Conservation (phyloP, 2,329 filamentous ascomycete species). For the Rasamsonia emersonii region DNA sequence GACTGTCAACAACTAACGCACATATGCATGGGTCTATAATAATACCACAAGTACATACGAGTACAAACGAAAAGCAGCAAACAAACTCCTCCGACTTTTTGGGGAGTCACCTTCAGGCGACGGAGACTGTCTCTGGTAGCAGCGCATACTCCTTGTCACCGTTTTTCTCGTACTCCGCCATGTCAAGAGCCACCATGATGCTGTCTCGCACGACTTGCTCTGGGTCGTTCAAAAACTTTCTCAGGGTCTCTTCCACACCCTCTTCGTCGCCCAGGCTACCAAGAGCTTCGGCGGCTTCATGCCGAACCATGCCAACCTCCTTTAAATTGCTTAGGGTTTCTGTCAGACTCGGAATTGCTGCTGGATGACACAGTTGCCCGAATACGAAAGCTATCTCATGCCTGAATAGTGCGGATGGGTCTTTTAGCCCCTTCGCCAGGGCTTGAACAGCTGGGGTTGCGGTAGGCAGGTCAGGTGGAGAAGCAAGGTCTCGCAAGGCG, state of each 20-base stretch:
- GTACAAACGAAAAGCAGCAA: constrained; percentile 17
- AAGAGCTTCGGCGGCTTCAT: constrained; percentile 93
- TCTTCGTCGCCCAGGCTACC: constrained; percentile 90
- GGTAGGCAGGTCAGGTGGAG: constrained; percentile 81
- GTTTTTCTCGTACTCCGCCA: constrained; percentile 93
- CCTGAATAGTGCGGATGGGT: constrained; percentile 85
- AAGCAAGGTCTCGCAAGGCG: constrained; percentile 85
- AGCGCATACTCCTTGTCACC: constrained; percentile 86
- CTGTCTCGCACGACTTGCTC: constrained; percentile 93
- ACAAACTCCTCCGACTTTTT: constrained; percentile 11
- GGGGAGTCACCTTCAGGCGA: constrained; percentile 3
- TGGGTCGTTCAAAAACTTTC: constrained; percentile 75
- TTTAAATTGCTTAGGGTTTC: constrained; percentile 66
- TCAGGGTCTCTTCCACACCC: constrained; percentile 79
- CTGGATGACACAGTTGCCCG: constrained; percentile 88
- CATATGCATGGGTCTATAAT: constrained; percentile 11
- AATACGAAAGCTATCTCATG: constrained; percentile 99
- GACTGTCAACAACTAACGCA: constrained; percentile 26
- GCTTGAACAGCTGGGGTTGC: constrained; percentile 80
- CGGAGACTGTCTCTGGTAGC: constrained; percentile 53
- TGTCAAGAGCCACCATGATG: constrained; percentile 89
- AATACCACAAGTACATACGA: constrained; percentile 14
- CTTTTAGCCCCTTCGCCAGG: constrained; percentile 74
- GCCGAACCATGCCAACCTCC: constrained; percentile 92
- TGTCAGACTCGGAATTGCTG: constrained; percentile 86